Evolutionary conservation across 176 grass and related monocot genomes (phyloP).

Genomic region (Avena atlantica): DNA sequence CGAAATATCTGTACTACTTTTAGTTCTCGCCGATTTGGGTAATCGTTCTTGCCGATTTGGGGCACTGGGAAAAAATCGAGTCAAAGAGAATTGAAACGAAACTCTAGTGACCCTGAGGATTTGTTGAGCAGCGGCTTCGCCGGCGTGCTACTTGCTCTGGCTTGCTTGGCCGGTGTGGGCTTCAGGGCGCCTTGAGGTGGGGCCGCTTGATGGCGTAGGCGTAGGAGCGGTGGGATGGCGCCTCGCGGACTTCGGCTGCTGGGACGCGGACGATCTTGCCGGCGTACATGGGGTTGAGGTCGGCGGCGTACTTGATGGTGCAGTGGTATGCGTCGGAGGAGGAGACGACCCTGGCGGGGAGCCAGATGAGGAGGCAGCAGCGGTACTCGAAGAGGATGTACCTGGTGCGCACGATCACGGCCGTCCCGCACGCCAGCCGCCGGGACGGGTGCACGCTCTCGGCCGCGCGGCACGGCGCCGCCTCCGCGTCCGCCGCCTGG

Average conservation of each 20-base stretch:
- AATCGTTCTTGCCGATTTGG: not conserved
- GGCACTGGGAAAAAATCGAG: not conserved
- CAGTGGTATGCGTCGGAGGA: conserved; percentile 34
- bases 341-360: conserved; percentile 28
- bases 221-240: not conserved
- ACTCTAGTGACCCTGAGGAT: not conserved
- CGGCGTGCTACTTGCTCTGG: not conserved
- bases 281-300: conserved; percentile 48
- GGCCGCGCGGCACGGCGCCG: conserved; percentile 3
- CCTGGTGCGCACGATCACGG: conserved; percentile 44
- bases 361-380: conserved; percentile 24
- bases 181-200: not conserved
- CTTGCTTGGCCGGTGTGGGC: not conserved
- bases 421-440: conserved; percentile 49
- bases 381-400: not conserved
- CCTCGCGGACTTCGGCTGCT: not conserved
- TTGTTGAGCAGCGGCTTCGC: not conserved
- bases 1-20: not conserved
- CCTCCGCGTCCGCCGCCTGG: not conserved
- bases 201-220: not conserved
- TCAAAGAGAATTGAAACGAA: conserved; percentile 7
- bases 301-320: conserved; percentile 54
- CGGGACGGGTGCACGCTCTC: conserved; percentile 39
- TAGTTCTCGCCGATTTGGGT: not conserved
- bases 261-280: conserved; percentile 37